Base-by-base conservation (phyloP, 2,329 filamentous ascomycete genomes). In the Graphiopsis chlorocephala region DNA sequence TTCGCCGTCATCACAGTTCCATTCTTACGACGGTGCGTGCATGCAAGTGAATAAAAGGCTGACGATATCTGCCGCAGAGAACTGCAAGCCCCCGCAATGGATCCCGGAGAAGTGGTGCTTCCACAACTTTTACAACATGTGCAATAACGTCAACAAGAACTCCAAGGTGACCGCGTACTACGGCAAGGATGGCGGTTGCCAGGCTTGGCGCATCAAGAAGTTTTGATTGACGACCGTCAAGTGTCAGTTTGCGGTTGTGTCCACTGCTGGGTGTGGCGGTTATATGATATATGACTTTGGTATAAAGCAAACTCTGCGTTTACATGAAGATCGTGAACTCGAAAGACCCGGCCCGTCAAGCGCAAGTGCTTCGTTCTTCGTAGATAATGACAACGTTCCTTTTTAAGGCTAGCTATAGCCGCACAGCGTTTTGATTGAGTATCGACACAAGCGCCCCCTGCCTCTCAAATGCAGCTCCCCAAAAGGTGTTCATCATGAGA, bases 81-180 rank as follows among this genome's bases (percentile, higher is more conserved):
- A 53, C 35, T 66, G 62, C 42, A 61, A 65, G 29, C 67, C 67
- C 12, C 38, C 60, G 35, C 65, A 70, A 28, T 71, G 68, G 68
- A 63, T 71, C 4, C 69, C 69, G 11, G 29, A 65, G 35, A 59
- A 68, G 29, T 70, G 66, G 63, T 71, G 69, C 59, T 38, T 61
- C 48, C 47, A 55, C 14, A 68, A 70, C 63, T 68, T 69, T 58
- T 67, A 56, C 52, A 61, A 66, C 38, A 65, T 66, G 55, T 70
- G 69, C 58, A 64, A 67, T 4, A 57, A 63, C 35, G 61, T 67
- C 12, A 55, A 45, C 47, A 58, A 61, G 25, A 53, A 47, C 11
- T 50, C 45, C 20, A 50, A 52, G 17, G 67, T 53, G 4, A 35
- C 29, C 4, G 47, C 45, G 7, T 53, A 38, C n/a, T 64, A 64